Base-by-base conservation (phyloP, 805 yeast species). In the Monosporozyma yasuniensis region DNA sequence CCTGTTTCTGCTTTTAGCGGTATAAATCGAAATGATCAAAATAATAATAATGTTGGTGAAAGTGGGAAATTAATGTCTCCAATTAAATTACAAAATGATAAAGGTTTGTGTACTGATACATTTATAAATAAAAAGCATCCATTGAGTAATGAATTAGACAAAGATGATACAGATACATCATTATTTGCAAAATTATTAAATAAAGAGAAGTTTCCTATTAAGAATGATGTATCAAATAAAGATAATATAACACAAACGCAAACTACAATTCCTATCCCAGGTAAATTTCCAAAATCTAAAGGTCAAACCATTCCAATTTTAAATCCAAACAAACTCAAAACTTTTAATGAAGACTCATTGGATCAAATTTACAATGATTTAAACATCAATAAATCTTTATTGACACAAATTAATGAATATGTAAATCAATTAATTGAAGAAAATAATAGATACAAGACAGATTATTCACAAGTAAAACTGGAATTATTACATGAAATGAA, bases 401-500 rank as follows among this genome's bases (percentile, higher is more conserved):
- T 54, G 5, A 48, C 50, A 11, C 53, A 53, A 9, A 43, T 57
- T 3, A 52, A 54, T 45, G 47, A 44, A 27, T 54, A 55, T 48
- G 43, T 54, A 38, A 38, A 50, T 7, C 11, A 48, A 34, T 30
- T 47, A 9, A 14, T 10, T 7, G 21, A 42, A 5, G 41, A 48
- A 10, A 46, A 42, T 14, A 38, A 42, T 21, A 12, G 25, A 23
- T 57, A 50, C 39, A 54, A 58, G 32, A 45, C 47, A 4, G 61
- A 66, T 42, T 67, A 68, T 47, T 46, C 53, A 7, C 52, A 58
- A 5, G 50, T 67, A 6, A 57, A 63, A 32, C 49, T 56, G 23
- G 73, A 69, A 46, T 59, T 69, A 37, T 60, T 65, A 5, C 47
- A 54, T 10, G 72, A 69, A 51, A 54, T 69, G 50, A 61, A 60